phyloP scores from a whole-genome alignment of 805 yeast genomes.

The Candida schatavii region DNA sequence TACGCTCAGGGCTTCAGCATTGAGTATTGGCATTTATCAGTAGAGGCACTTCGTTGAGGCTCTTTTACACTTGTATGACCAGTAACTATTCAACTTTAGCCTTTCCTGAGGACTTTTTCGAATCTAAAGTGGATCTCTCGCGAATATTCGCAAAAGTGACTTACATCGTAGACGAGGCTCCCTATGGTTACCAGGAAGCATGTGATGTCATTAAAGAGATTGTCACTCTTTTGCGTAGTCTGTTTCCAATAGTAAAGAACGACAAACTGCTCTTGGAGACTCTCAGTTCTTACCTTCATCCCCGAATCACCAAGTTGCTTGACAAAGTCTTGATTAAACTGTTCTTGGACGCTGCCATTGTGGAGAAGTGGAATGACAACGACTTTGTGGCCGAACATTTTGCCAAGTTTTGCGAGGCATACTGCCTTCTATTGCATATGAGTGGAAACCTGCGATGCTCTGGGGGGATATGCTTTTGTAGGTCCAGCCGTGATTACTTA shows the following conservation, averaged over 20 bases:
- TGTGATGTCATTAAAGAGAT: not conserved
- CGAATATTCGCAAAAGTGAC: constrained; percentile 5
- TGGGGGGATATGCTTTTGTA: too few species aligned
- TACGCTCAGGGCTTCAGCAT: too few species aligned
- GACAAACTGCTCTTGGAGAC: not conserved
- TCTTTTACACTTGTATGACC: too few species aligned
- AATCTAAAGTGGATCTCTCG: not conserved
- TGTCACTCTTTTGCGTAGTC: not conserved
- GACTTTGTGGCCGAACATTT: not conserved
- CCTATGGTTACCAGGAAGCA: constrained; percentile 1
- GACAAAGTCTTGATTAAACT: not conserved
- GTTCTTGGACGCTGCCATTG: not conserved
- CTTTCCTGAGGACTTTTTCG: too few species aligned
- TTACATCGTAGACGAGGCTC: constrained; percentile 6
- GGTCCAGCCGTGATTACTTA: too few species aligned
- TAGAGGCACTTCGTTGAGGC: too few species aligned
- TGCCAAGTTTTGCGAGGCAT: not conserved
- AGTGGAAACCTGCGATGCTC: not conserved
- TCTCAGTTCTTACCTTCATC: not conserved
- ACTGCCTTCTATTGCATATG: not conserved
- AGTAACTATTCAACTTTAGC: too few species aligned
- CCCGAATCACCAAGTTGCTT: not conserved
- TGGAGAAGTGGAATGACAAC: not conserved
- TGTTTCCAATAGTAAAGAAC: not conserved
- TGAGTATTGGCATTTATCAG: too few species aligned